Evolutionary conservation across 495 filamentous ascomycete species (phyloP), one percentile per base, ranked within the genome.

Genomic region (Bathelium albidoporum): DNA sequence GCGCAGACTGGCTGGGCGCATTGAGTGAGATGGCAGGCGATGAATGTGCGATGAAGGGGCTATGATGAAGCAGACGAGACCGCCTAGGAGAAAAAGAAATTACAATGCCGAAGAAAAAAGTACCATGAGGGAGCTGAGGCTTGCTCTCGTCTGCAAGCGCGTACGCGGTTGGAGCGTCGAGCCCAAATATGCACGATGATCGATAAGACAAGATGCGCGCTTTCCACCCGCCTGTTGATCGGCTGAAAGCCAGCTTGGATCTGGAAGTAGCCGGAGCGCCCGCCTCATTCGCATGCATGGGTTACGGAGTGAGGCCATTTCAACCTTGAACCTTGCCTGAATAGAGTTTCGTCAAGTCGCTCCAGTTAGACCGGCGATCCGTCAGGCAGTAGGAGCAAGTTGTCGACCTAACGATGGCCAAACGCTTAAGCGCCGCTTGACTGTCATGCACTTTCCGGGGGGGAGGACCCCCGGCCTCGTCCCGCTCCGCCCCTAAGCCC

Each of bases 401-500:
- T 29, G 5, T 12, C 49, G 9, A 3, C 24, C 22, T 28, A 11
- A 11, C 12, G 9, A 10, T 11, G 29, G 24, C 22, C n/a, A 16
- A 9, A 5, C 49, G 24, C n/a, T n/a, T n/a, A n/a, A 55, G 20
- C 29, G 49, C 49, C 11, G 49, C 49, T 10, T 49, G 49, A 7
- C 16, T 3, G 49, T 9, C 26, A 55, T 55, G 49, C 22, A 29
- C 2, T 3, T 28, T 55, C 49, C 49, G 20, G 20, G 20, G 24
- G n/a, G n/a, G n/a, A n/a, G n/a, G n/a, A n/a, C 24, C 22, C 49
- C 34, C 22, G 5, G 49, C 49, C 24, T 55, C 49, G 49, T 55
- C 49, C 49, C 49, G 49, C 49, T 55, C 49, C 49, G 49, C 49
- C 49, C 49, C 49, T 55, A 55, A 55, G 49, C 49, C 49, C 24